Percentiles rank a stretch among this genome's conserved stretches.
Evolutionary conservation across 495 filamentous ascomycete genomes (phyloP).

Genomic region (Parathielavia hyrcaniae): DNA sequence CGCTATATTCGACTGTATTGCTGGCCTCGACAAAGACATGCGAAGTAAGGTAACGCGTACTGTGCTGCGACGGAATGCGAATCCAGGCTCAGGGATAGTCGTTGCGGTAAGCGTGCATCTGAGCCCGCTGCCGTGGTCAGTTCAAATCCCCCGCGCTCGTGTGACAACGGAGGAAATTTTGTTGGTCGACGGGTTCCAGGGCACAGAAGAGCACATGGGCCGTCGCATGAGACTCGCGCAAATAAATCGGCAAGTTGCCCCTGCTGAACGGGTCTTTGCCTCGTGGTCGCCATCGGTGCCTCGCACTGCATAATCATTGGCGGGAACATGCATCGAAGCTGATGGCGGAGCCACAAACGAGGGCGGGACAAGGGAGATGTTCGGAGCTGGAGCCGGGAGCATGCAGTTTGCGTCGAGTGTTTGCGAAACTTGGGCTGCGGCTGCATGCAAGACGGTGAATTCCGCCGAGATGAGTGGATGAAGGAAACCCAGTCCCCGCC

Average conservation of each 20-base stretch:
- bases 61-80: no score
- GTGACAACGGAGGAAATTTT: neutral
- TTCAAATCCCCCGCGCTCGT: neutral
- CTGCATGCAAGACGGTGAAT: neutral
- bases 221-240: neutral
- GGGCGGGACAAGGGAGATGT: neutral
- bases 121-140: neutral
- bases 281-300: neutral
- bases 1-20: no score
- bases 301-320: slow-evolving; percentile 8
- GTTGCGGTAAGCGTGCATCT: neutral
- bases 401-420: neutral
- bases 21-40: no score
- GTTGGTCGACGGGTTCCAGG: neutral
- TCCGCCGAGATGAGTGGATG: neutral
- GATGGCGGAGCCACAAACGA: neutral
- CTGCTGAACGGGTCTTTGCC: neutral
- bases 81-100: no score
- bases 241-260: neutral
- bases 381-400: neutral
- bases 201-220: neutral
- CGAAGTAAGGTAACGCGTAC: no score
- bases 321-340: neutral
- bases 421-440: neutral
- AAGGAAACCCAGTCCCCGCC: neutral